Evolutionary conservation across 2,329 filamentous ascomycete species (phyloP).

Genomic region (Elsinoe ampelina): DNA sequence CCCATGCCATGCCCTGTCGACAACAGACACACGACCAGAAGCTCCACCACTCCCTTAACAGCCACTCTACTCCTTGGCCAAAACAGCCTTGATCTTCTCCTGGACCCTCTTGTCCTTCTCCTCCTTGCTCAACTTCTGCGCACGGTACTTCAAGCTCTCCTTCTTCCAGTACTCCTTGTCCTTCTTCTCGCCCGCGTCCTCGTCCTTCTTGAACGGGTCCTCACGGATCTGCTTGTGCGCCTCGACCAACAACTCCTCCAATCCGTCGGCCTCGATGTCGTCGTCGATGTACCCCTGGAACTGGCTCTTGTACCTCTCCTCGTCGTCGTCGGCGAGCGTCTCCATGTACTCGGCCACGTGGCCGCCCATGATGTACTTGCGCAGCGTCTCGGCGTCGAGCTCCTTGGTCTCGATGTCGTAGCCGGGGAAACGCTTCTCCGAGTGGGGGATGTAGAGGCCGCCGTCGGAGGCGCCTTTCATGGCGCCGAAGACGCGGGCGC

Average conservation of each 20-base stretch:
- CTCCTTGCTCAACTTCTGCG: conserved; percentile 67
- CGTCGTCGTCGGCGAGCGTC: conserved; percentile 96
- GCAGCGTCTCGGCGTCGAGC: conserved; percentile 91
- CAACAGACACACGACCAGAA: background rate
- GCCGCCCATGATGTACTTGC: conserved; percentile 98
- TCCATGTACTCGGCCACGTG: conserved; percentile 99
- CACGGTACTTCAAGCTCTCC: conserved; percentile 84
- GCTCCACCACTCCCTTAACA: background rate
- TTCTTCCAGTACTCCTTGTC: conserved; percentile 67
- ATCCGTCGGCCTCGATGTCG: conserved; percentile 87
- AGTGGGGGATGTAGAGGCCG: conserved; percentile 94
- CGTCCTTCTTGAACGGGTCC: conserved; percentile 92
- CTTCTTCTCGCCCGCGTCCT: conserved; percentile 74
- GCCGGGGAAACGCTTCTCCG: conserved; percentile 98
- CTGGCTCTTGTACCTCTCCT: conserved; percentile 98
- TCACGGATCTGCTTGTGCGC: conserved; percentile 95
- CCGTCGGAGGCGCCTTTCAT: conserved; percentile 99
- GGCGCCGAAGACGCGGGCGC: conserved; percentile 97
- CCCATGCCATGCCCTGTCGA: background rate
- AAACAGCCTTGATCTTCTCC: conserved; percentile 81
- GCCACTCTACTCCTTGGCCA: conserved; percentile 27
- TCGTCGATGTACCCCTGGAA: conserved; percentile 98
- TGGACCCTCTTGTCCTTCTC: conserved; percentile 77
- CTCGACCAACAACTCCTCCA: conserved; percentile 93
- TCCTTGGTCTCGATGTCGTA: conserved; percentile 97